A percentile compares a stretch with the other conserved stretches of the same genome.
phyloP scores from a whole-genome alignment of 108 stramenopile species.

The Nitzschia inconspicua region DNA sequence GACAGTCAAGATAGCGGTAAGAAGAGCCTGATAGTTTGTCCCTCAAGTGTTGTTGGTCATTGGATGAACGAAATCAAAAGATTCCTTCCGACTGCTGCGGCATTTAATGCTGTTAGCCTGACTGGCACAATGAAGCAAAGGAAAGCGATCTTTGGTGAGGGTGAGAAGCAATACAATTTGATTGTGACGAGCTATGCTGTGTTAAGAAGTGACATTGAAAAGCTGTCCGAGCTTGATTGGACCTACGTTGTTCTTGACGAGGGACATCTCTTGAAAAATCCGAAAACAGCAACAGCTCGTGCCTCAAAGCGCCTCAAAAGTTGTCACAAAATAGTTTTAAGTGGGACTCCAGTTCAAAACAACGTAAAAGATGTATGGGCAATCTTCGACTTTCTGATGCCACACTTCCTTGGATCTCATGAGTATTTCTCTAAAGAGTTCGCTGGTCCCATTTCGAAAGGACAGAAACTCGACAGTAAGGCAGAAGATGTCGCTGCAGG shows the following conservation, averaged over 20 bases:
- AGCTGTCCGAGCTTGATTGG: slow-evolving; percentile 56
- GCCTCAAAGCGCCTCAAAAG: slow-evolving; percentile 71
- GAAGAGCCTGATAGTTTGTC: slow-evolving; percentile 73
- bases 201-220: slow-evolving; percentile 59
- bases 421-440: slow-evolving; percentile 80
- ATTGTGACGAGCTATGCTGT: slow-evolving; percentile 86
- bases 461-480: slow-evolving; percentile 60
- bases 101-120: slow-evolving; percentile 52
- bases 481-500: slow-evolving; percentile 46
- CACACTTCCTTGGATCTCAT: slow-evolving; percentile 88
- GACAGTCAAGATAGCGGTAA: not conserved
- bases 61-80: slow-evolving; percentile 76
- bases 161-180: slow-evolving; percentile 53
- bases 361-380: slow-evolving; percentile 98
- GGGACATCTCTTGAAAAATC: slow-evolving; percentile 93
- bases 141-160: slow-evolving; percentile 15
- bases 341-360: slow-evolving; percentile 95
- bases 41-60: slow-evolving; percentile 80
- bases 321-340: slow-evolving; percentile 80
- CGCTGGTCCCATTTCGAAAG: slow-evolving; percentile 71
- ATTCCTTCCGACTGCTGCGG: slow-evolving; percentile 46
- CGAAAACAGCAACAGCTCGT: slow-evolving; percentile 81
- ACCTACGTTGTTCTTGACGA: slow-evolving; percentile 89
- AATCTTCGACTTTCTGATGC: slow-evolving; percentile 96
- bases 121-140: slow-evolving; percentile 38